These are phyloP conservation scores for Martensiomyces pterosporus DNA, from an alignment of 192 early-diverging fungal genomes.

Conservation along the genomic window DNA sequence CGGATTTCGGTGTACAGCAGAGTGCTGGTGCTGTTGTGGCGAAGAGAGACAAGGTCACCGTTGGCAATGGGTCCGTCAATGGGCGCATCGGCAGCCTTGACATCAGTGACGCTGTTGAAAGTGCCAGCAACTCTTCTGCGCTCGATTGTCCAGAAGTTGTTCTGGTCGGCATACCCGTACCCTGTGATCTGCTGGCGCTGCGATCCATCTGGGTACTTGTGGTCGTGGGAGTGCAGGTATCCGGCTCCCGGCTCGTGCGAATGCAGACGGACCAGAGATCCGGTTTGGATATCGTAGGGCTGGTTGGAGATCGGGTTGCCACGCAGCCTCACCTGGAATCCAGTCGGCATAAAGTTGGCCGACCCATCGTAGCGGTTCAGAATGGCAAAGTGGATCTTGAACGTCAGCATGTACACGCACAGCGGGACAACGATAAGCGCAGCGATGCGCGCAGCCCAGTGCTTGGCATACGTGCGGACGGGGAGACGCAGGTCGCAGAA, in stretches of 20 bases:
- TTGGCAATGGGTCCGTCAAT: constrained; percentile 57
- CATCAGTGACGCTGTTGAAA: constrained; percentile 6
- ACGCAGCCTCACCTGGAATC: constrained; percentile 25
- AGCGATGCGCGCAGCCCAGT: constrained; percentile 79
- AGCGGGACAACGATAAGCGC: constrained; percentile 82
- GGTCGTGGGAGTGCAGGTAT: constrained; percentile 59
- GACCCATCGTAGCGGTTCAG: constrained; percentile 55
- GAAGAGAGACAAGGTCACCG: constrained; percentile 71
- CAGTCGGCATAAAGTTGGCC: constrained; percentile 49
- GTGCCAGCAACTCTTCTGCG: constrained; percentile 25
- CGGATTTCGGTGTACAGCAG: constrained; percentile 60
- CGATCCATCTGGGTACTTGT: constrained; percentile 58
- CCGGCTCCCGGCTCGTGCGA: constrained; percentile 29
- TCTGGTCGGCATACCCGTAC: constrained; percentile 79
- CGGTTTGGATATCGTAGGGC: constrained; percentile 44
- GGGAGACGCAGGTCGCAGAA: constrained; percentile 41
- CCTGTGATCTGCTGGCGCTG: constrained; percentile 79
- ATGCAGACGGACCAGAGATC: constrained; percentile 34
- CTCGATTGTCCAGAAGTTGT: constrained; percentile 73
- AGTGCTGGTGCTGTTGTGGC: constrained; percentile 58
- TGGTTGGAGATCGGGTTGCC: constrained; percentile 28
- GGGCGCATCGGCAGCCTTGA: background rate
- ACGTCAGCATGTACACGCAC: constrained; percentile 72
- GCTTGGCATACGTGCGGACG: constrained; percentile 64
- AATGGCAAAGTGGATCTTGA: constrained; percentile 85